Evolutionary conservation across 306 rosid species (phyloP), one percentile per base, ranked within the genome.

Genomic region (Morella rubra): DNA sequence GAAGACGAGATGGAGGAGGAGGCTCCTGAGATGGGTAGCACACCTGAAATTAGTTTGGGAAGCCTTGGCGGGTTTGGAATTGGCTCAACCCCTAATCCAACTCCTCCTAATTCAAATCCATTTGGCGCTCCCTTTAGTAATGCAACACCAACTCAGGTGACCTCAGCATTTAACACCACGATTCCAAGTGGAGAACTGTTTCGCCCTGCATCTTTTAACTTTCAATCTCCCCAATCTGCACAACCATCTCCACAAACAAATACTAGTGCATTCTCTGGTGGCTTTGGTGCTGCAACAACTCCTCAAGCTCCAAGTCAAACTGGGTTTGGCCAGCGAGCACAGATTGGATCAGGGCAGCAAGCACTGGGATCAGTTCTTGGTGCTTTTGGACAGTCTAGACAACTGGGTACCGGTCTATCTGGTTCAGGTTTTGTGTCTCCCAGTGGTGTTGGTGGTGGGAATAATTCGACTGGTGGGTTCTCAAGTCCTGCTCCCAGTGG

Each of bases 1-100:
- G 97, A 92, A 68, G 96, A 92, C 83, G 90, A 90, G 85, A 95
- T 95, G 97, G 99, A 95, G 51, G 97, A 95, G 84, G 97, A 95
- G 82, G 95, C 97, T 80, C 90, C 96, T 0, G 93, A 95, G 89
- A 77, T 84, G 19, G 88, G 82, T 74, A 85, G 73, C 77, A 27
- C 73, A 11, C 20, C 77, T 32, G 91, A 87, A 84, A 85, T 85
- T 74, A 82, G n/a, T 85, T 81, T 91, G 79, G 88, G 90, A 83
- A 74, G 81, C 85, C 80, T 89, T 49, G 89, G 89, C 5, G 91
- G 89, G 69, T 87, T 92, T 81, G 96, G 93, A 62, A 76, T 81
- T 79, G 76, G 87, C 76, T 75, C 97, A 70, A 46, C 72, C 53
- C 76, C 92, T 47, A 83, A 84, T 74, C 79, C 84, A 75, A 80